Evolutionary conservation across 768 basidiomycete species (phyloP).

Genomic region (Boletus reticulatus): DNA sequence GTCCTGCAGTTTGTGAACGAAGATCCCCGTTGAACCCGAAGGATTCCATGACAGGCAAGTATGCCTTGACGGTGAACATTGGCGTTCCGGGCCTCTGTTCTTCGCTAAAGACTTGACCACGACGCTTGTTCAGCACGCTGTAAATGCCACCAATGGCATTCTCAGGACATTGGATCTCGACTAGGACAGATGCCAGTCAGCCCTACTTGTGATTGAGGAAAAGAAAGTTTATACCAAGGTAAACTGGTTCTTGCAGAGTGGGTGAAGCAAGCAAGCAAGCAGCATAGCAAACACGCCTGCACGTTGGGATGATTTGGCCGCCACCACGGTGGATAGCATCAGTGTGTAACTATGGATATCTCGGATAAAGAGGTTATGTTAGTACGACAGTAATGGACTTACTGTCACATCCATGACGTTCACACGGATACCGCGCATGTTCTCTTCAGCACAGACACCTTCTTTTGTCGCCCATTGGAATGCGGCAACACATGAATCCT

Average conservation of each 20-base stretch:
- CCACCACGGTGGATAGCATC: conserved; percentile 99
- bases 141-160: conserved; percentile 98
- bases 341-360: conserved; percentile 70
- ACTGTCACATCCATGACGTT: conserved; percentile 96
- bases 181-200: conserved; percentile 40
- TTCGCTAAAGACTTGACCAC: conserved; percentile 97
- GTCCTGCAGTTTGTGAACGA: conserved; percentile 87
- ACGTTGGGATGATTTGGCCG: conserved; percentile 97
- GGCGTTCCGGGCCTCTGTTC: conserved; percentile 97
- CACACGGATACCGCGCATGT: conserved; percentile 97
- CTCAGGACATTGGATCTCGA: conserved; percentile 98
- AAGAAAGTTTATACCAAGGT: conserved; percentile 59
- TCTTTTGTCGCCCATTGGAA: conserved; percentile 99
- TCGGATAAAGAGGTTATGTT: background rate
- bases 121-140: conserved; percentile 89
- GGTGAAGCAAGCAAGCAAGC: conserved; percentile 91
- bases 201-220: background rate
- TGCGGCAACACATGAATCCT: conserved; percentile 98
- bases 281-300: conserved; percentile 94
- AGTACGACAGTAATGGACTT: conserved; percentile 28
- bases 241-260: conserved; percentile 93
- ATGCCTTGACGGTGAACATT: conserved; percentile 99
- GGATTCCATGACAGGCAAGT: conserved; percentile 87
- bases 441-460: conserved; percentile 94
- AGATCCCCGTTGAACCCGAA: conserved; percentile 99